Base-by-base conservation (phyloP, 2,329 filamentous ascomycete genomes). In the Hymenoscyphus infarciens region DNA sequence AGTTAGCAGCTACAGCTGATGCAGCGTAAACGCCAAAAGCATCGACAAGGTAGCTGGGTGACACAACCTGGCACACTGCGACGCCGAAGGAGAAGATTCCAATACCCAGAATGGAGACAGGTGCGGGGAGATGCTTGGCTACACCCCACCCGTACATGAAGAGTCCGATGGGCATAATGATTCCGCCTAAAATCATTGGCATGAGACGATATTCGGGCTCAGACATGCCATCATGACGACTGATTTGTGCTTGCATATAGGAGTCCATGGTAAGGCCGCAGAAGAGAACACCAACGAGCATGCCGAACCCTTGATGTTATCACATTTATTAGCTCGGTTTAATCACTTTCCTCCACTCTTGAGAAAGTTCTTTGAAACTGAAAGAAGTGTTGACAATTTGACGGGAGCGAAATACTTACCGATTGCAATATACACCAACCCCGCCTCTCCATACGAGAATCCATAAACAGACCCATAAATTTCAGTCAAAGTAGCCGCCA, bases 351-450 rank as follows among this genome's bases (percentile, higher is more conserved):
- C 3, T 4, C 29, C 29, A 31, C 29, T 31, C 5, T 3, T 8
- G 29, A 31, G 1, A 31, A 8, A 31, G 7, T 31, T 31, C 29
- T 31, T 31, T 3, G 29, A 31, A 31, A 31, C 7, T 6, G 29
- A 31, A 31, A 31, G 29, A 31, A 31, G 29, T 31, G 29, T 31
- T 31, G 29, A n/a, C n/a, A n/a, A n/a, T n/a, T n/a, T n/a, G n/a
- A 5, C 29, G 29, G 25, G 25, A 27, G 25, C 7, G 5, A 31
- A 31, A 67, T 64, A 2, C 29, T 31, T 31, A 31, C 79, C 80
- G 10, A 80, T 74, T 5, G 78, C 80, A 0, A 82, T 71, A 66
- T 80, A 82, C 10, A 78, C 73, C 11, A 82, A 72, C 0, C 80
- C 79, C 1, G 77, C 74, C 25, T 74, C 72, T 10, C 77, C 77